phyloP scores from a whole-genome alignment of 495 filamentous ascomycete genomes.

The Trichocladium antarcticum region DNA sequence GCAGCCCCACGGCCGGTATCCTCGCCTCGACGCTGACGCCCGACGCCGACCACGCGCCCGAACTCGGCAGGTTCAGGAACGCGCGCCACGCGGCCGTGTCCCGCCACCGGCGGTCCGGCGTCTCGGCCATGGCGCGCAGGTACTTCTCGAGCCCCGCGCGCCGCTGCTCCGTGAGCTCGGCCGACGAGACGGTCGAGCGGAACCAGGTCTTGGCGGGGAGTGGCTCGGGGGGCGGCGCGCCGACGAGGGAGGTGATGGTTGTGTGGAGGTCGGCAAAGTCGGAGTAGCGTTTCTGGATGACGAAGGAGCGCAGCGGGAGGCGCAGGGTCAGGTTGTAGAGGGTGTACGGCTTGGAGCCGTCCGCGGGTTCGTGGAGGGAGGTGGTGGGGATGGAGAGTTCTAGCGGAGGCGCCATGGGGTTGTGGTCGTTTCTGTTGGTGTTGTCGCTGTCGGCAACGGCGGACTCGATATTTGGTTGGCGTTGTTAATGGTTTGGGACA shows the following conservation, averaged over 20 bases:
- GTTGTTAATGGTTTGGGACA: not conserved
- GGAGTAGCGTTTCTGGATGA: constrained; percentile 85
- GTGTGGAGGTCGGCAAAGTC: constrained; percentile 74
- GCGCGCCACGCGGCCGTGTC: constrained; percentile 69
- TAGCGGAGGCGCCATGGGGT: constrained; percentile 58
- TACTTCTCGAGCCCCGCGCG: constrained; percentile 68
- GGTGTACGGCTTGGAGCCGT: constrained; percentile 64
- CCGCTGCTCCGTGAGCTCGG: constrained; percentile 68
- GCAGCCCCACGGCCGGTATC: constrained; percentile 25
- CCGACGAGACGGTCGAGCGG: constrained; percentile 61
- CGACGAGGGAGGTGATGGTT: constrained; percentile 52
- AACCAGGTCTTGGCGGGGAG: constrained; percentile 82
- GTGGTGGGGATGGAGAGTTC: constrained; percentile 76
- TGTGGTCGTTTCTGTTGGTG: not conserved
- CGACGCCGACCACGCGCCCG: constrained; percentile 22
- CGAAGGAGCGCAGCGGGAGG: constrained; percentile 77
- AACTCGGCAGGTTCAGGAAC: constrained; percentile 73
- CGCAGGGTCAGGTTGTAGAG: constrained; percentile 85
- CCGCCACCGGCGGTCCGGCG: constrained; percentile 74
- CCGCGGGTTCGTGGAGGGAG: constrained; percentile 41
- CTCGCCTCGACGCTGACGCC: constrained; percentile 38
- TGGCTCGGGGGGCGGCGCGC: constrained; percentile 46
- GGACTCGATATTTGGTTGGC: not conserved
- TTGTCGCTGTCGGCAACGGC: not conserved
- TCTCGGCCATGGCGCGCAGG: constrained; percentile 66